A percentile compares a stretch with the other conserved stretches of the same genome.
Conservation (phyloP, 768 basidiomycete species). For the Lyophyllum shimeji region DNA sequence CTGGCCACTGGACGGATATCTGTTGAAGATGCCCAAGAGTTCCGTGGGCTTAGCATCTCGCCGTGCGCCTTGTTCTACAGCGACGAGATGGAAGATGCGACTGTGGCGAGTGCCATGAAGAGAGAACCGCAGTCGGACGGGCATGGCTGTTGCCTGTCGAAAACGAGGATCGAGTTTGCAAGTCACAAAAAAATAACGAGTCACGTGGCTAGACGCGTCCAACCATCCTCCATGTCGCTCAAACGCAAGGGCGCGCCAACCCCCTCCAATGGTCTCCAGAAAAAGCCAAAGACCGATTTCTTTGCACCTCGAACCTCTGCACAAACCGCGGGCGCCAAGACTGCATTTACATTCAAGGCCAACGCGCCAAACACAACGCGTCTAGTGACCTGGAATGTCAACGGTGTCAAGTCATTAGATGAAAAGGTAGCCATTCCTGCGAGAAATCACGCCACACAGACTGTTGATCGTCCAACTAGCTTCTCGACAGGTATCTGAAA, state of each 20-base stretch:
- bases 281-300: neutral
- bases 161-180: neutral
- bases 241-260: neutral
- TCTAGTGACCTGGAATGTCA: constrained; percentile 15
- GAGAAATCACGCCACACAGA: neutral
- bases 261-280: neutral
- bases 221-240: neutral
- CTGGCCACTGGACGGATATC: constrained; percentile 52
- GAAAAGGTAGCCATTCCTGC: neutral
- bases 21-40: constrained; percentile 82
- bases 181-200: neutral
- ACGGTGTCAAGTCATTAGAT: constrained; percentile 11
- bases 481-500: constrained; percentile 12
- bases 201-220: constrained; percentile 7
- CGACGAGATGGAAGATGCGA: constrained; percentile 84
- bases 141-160: constrained; percentile 57
- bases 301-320: neutral
- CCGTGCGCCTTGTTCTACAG: constrained; percentile 65
- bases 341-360: neutral
- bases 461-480: neutral
- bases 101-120: constrained; percentile 76
- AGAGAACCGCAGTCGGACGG: constrained; percentile 82
- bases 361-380: neutral
- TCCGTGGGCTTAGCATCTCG: constrained; percentile 89
- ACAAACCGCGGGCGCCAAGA: neutral